Evolutionary conservation across 345 rosid genomes (phyloP).

Genomic region (Corchorus olitorius): DNA sequence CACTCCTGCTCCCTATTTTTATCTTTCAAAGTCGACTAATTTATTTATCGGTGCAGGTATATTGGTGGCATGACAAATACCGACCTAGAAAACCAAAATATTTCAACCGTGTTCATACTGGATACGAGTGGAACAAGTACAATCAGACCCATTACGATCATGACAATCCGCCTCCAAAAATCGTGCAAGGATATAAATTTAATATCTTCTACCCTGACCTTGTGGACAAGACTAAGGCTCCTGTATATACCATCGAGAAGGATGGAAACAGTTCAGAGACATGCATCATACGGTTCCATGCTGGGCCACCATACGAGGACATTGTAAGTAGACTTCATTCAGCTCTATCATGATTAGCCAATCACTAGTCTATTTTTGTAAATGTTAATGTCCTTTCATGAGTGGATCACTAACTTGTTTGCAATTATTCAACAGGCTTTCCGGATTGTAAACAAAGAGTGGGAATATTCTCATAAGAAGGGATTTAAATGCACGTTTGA

Average conservation of each 20-base stretch:
- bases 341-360: not conserved
- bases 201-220: conserved; percentile 96
- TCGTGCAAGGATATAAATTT: conserved; percentile 91
- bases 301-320: conserved; percentile 95
- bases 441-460: conserved; percentile 87
- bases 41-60: conserved; percentile 49
- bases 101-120: conserved; percentile 96
- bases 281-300: conserved; percentile 89
- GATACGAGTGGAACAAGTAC: conserved; percentile 97
- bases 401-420: not conserved
- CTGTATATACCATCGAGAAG: conserved; percentile 71
- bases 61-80: conserved; percentile 99
- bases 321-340: conserved; percentile 51
- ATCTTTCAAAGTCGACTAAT: not conserved
- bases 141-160: conserved; percentile 94
- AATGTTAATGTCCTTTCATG: not conserved
- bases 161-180: conserved; percentile 95
- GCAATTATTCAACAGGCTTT: conserved; percentile 60
- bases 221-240: conserved; percentile 87
- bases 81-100: conserved; percentile 94
- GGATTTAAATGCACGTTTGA: conserved; percentile 95
- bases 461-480: conserved; percentile 98
- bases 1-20: not conserved
- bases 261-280: conserved; percentile 83
- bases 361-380: not conserved